Base-by-base conservation (phyloP, 176 grass and related monocot genomes). In the Lolium rigidum region DNA sequence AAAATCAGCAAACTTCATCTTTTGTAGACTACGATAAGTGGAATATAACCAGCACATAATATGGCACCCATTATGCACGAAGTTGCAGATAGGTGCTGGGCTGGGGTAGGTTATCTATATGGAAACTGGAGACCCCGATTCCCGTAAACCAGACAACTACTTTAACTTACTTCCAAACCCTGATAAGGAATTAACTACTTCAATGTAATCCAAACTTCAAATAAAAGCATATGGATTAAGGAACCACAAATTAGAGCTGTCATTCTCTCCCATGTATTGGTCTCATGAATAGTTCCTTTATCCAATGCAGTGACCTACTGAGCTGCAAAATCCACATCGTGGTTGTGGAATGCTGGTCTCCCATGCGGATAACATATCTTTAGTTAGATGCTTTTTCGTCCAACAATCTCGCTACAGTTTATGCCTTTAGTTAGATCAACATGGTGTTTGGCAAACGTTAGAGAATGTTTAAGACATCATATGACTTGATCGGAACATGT, bases 111-210 rank as follows among this genome's bases (percentile, higher is more conserved):
- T 13, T 20, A 79, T 46, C 55, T 59, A 79, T 10, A 60, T 43
- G 54, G n/a, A 78, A 78, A 79, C 77, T 24, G 5, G 38, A 79
- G 58, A 43, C 4, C 39, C 20, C 6, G 1, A 11, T 43, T 62
- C 48, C 22, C 3, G 0, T 54, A 76, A 25, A 79, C 38, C 37
- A 62, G 3, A 58, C 2, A 24, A 14, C 43, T 22, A 46, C 37
- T 4, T 2, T 16, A 22, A 9, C 9, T n/a, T 79, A 79, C 43
- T 79, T 61, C n/a, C 21, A 15, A 79, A 9, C 38, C 57, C 57
- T 79, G n/a, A 61, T 79, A 79, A 60, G 57, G 39, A 79, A 62
- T 59, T 39, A 79, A 22, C 39, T 79, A 62, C 12, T 62, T 62
- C 7, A 47, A 80, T 31, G 25, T 65, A 48, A 63, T 21, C 12